Conservation (phyloP, 2,329 filamentous ascomycete species). For the Cladophialophora bantiana region DNA sequence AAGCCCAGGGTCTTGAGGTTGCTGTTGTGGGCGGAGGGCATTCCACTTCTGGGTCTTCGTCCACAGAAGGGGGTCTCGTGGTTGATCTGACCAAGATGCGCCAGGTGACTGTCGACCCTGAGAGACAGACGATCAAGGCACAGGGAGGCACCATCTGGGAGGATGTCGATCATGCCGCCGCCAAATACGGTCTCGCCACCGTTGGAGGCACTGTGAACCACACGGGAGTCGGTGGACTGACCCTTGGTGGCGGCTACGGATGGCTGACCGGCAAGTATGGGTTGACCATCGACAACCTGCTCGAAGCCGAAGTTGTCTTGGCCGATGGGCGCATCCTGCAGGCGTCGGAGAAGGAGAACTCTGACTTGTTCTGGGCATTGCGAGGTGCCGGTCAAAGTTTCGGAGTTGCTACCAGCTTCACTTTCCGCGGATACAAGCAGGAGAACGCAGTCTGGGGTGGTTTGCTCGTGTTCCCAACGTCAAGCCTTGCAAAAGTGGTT, state of each 20-base stretch:
- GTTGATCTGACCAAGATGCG: slow-evolving; percentile 62
- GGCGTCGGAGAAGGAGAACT: slow-evolving; percentile 45
- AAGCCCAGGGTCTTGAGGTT: slow-evolving; percentile 51
- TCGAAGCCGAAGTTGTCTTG: slow-evolving; percentile 46
- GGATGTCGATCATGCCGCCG: slow-evolving; percentile 62
- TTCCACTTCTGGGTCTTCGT: slow-evolving; percentile 60
- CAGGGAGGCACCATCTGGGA: slow-evolving; percentile 62
- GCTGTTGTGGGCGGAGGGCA: slow-evolving; percentile 65
- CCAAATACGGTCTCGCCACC: slow-evolving; percentile 61
- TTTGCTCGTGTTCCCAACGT: slow-evolving; percentile 39
- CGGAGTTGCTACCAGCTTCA: slow-evolving; percentile 55
- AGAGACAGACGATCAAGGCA: slow-evolving; percentile 55
- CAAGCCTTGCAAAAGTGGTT: slow-evolving; percentile 41
- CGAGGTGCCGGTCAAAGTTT: slow-evolving; percentile 53
- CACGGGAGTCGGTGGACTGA: slow-evolving; percentile 67
- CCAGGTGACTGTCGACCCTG: slow-evolving; percentile 57
- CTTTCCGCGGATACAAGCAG: slow-evolving; percentile 45
- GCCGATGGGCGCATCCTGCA: slow-evolving; percentile 49
- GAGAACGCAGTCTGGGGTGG: slow-evolving; percentile 46
- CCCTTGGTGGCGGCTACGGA: slow-evolving; percentile 66
- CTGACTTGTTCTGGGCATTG: slow-evolving; percentile 52
- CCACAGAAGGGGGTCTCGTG: slow-evolving; percentile 61
- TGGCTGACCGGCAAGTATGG: slow-evolving; percentile 63
- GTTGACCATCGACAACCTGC: slow-evolving; percentile 60
- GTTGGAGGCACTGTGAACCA: slow-evolving; percentile 69